These are phyloP conservation scores for Sedum album DNA, from an alignment of 164 flowering plant species.

Conservation along the genomic window DNA sequence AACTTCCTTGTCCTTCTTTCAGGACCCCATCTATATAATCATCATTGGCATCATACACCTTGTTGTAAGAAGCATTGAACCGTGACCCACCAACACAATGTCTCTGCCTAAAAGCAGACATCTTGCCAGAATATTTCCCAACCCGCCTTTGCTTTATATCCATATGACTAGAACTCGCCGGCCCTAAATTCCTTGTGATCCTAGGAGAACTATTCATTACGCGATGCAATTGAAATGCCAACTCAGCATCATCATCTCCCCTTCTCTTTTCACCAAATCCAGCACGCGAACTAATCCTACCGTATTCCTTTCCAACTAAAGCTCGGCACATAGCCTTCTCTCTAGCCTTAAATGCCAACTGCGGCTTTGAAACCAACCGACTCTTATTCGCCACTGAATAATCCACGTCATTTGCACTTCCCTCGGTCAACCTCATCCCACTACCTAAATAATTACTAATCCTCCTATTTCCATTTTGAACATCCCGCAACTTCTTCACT, in stretches of 20 bases:
- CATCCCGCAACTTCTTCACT: neutral
- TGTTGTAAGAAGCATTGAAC: neutral
- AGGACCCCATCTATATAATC: neutral
- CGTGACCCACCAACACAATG: neutral
- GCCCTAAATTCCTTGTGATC: neutral
- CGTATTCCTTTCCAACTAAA: neutral
- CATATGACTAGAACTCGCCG: neutral
- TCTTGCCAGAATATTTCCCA: neutral
- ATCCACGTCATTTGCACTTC: neutral
- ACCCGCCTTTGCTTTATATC: neutral
- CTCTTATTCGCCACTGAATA: neutral
- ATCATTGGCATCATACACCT: neutral
- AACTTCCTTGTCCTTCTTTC: constrained; percentile 7
- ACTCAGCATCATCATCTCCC: constrained; percentile 4
- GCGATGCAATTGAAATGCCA: constrained; percentile 1
- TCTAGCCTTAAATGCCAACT: neutral
- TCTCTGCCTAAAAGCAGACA: neutral
- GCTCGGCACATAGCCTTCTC: neutral
- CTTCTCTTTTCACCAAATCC: neutral
- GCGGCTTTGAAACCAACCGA: neutral
- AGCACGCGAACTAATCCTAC: neutral
- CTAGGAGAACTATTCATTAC: constrained; percentile 6
- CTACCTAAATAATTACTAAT: neutral
- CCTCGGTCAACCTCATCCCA: neutral
- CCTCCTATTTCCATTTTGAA: neutral